Base-by-base conservation (phyloP, 192 early-diverging fungal genomes). In the Podila minutissima region DNA sequence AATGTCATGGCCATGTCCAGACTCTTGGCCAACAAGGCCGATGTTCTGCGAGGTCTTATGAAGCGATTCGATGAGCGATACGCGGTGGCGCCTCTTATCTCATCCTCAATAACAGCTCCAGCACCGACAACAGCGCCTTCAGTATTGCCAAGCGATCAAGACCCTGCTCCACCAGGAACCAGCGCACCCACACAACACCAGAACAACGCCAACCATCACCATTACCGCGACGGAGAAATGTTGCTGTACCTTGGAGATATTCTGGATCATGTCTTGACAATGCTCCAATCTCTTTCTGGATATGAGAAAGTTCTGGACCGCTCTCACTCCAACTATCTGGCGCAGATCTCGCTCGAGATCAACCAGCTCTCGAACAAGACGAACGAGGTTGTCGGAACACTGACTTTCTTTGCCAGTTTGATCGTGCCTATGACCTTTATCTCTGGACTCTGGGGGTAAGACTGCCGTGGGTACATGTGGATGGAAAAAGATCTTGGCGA, bases 211-310 rank as follows among this genome's bases (percentile, higher is more conserved):
- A 17, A 24, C 3, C 68, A 50, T 5, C 59, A 70, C 6, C 48
- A 59, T 11, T n/a, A 63, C 58, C 57, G 68, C 15, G 68, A 70
- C 31, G 68, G 84, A 70, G 93, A 94, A 62, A 90, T 90, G 3
- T 50, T 86, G 11, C 58, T 95, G 63, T 95, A 94, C 67, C 77
- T 94, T 29, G 93, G 93, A 26, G 94, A 95, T 71, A 89, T 95
- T 33, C 90, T 75, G 84, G 92, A 94, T 72, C 93, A 95, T 55
- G 82, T 95, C 8, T 69, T 93, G 61, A 93, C 92, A 12, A 93
- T 94, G 91, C 77, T 93, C 59, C 92, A 93, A 75, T 92, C 91
- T n/a, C 67, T 93, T 2, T 77, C 88, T 55, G 91, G 93, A 24
- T 93, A 93, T 70, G 90, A 93, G 66, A 86, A 92, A 28, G 91